phyloP scores from a whole-genome alignment of 2,329 filamentous ascomycete genomes.

The Colletotrichum sp. region DNA sequence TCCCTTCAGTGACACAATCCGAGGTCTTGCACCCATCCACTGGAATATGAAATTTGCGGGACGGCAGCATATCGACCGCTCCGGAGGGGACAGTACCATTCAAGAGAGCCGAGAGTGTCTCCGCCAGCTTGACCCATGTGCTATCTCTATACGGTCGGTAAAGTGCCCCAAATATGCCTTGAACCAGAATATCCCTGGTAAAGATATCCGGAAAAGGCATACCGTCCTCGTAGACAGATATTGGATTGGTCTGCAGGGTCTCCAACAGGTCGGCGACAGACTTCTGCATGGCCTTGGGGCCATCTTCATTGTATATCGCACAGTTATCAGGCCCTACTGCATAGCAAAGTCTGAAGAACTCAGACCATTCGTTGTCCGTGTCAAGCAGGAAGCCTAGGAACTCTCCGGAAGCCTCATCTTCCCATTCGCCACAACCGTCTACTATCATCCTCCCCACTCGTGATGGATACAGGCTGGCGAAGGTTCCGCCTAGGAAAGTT shows the following conservation, averaged over 20 bases:
- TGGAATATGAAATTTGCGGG: not conserved
- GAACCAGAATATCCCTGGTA: not conserved
- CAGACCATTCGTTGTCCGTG: not conserved
- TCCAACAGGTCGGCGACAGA: not conserved
- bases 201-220: not conserved
- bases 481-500: constrained; percentile 36
- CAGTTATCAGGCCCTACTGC: not conserved
- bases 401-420: constrained; percentile 36
- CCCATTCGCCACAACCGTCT: constrained; percentile 39
- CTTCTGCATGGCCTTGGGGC: not conserved
- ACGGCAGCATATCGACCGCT: not conserved
- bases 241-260: not conserved
- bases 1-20: not conserved
- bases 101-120: not conserved
- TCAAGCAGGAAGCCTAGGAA: not conserved
- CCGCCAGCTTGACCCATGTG: not conserved
- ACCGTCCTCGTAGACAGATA: not conserved
- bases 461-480: constrained; percentile 37
- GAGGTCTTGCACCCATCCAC: not conserved
- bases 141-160: not conserved
- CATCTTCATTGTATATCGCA: not conserved
- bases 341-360: not conserved
- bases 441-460: constrained; percentile 45
- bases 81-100: not conserved
- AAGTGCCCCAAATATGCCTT: not conserved